phyloP scores from a whole-genome alignment of 192 early-diverging fungal species.

The Lobosporangium transversale region DNA sequence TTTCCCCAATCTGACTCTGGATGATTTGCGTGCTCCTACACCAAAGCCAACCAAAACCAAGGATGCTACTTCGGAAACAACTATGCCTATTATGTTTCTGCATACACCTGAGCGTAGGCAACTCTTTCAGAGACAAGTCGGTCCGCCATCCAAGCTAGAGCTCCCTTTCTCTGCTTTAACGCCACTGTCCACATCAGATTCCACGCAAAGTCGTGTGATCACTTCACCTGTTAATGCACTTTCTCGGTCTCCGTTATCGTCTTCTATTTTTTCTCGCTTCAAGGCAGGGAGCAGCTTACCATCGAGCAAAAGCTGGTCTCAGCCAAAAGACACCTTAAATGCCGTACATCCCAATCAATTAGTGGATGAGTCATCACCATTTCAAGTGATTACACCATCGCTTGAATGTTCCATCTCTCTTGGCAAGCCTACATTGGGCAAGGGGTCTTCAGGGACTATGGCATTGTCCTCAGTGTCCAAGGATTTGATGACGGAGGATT shows the following conservation, averaged over 20 bases:
- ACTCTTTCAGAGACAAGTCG: slow-evolving; percentile 12
- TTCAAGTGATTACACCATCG: neutral
- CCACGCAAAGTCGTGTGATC: neutral
- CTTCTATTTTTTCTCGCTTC: slow-evolving; percentile 44
- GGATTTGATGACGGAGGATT: slow-evolving; percentile 16
- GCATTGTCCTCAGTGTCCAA: slow-evolving; percentile 1
- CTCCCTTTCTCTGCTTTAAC: neutral
- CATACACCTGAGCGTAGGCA: slow-evolving; percentile 41
- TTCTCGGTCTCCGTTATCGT: slow-evolving; percentile 10
- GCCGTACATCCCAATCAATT: neutral
- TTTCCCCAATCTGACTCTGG: slow-evolving; percentile 34
- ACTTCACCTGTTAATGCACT: neutral
- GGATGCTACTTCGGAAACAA: neutral
- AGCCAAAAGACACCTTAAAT: neutral
- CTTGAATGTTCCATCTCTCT: neutral
- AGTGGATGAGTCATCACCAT: neutral
- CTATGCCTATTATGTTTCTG: slow-evolving; percentile 43
- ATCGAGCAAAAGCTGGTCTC: neutral
- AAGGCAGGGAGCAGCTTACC: neutral
- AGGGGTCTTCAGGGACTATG: neutral
- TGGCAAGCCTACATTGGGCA: neutral
- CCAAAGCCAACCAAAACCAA: slow-evolving; percentile 27
- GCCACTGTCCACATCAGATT: slow-evolving; percentile 3
- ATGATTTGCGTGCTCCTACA: slow-evolving; percentile 42
- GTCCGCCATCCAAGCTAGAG: neutral